Evolutionary conservation across 306 rosid genomes (phyloP), one percentile per base, ranked within the genome.

Genomic region (Malus sieversii): DNA sequence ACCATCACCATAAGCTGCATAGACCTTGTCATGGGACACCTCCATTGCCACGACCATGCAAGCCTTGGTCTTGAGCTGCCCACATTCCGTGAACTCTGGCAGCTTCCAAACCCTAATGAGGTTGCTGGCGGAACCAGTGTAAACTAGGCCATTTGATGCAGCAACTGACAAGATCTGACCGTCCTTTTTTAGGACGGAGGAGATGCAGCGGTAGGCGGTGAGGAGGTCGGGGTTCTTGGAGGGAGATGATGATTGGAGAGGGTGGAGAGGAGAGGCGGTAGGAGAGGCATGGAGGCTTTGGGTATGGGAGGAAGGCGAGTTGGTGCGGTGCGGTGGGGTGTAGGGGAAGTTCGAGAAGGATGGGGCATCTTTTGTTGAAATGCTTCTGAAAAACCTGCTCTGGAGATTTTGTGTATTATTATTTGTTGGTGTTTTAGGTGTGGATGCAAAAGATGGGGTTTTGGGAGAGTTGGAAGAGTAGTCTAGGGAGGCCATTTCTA

Each of bases 1-100:
- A 12, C 95, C 94, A 72, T 94, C 98, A 20, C 90, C 91, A 70
- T 92, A 92, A 6, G 98, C 98, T n/a, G 95, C 97, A 77, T 84
- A 94, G 58, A 94, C 90, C 22, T 85, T 88, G 20, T 94, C 95
- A 70, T 92, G 86, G n/a, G 88, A 88, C 32, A 85, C 96, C 38
- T 88, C 86, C 0, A 94, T 25, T 0, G 97, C 97, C 71, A 90
- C 89, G 59, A 83, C 96, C 81, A 75, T 86, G 82, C 78, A 81
- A 77, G 97, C 88, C 82, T 84, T 88, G 67, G 93, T 90, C 75
- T 87, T 90, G 44, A 94, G 84, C 77, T 92, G 96, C 16, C 93
- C 96, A 40, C 91, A 94, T 70, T 94, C 96, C 3, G 85, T 76
- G 82, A 94, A 94, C 79, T 92, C 98, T 1, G 98, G 96, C 10